Percentiles rank a stretch among this genome's conserved stretches.
phyloP scores from a whole-genome alignment of 2,329 filamentous ascomycete species.

The Botrytis deweyae region DNA sequence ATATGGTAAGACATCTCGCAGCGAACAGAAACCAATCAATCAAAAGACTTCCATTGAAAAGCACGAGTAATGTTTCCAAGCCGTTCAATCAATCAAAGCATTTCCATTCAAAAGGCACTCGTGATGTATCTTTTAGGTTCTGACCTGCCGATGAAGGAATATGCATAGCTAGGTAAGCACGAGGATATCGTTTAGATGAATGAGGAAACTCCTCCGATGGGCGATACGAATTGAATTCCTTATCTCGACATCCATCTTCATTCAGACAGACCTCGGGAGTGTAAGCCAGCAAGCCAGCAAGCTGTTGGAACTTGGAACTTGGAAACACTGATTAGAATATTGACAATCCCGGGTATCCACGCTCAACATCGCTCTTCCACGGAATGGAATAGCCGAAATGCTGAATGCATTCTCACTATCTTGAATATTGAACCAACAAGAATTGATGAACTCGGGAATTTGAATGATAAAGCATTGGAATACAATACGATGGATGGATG shows the following conservation, averaged over 20 bases:
- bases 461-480: background rate
- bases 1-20: background rate
- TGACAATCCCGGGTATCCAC: background rate
- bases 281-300: background rate
- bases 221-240: background rate
- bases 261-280: background rate
- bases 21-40: background rate
- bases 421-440: background rate
- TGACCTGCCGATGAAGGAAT: background rate
- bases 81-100: background rate
- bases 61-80: background rate
- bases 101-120: background rate
- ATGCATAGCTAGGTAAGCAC: background rate
- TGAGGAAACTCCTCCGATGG: background rate
- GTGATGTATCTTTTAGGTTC: background rate
- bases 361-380: conserved; percentile 3
- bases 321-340: background rate
- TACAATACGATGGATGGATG: background rate
- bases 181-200: background rate
- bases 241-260: background rate
- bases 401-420: background rate
- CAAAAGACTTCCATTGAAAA: background rate
- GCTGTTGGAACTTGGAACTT: conserved; percentile 3
- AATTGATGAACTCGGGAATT: background rate
- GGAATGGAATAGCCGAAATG: background rate